phyloP scores from a whole-genome alignment of 106 monocot genomes.

The Acanthochlamys bracteata region DNA sequence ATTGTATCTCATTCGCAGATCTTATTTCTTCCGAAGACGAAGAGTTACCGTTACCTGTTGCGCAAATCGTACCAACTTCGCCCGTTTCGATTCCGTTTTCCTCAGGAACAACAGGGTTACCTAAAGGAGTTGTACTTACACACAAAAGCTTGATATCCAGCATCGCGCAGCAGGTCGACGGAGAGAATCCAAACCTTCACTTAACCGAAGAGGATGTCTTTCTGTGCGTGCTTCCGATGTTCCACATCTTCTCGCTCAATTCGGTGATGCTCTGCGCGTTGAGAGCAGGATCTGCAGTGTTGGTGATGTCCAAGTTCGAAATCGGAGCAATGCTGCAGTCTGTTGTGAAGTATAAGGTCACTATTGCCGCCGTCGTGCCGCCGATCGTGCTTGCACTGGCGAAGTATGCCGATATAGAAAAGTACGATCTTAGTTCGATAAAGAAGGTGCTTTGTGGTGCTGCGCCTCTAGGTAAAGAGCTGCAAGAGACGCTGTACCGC shows the following conservation, averaged over 20 bases:
- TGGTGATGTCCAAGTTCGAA: conserved; percentile 82
- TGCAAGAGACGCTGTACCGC: conserved; percentile 44
- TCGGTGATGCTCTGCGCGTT: conserved; percentile 76
- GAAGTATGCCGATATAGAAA: conserved; percentile 62
- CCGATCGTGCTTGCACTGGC: conserved; percentile 82
- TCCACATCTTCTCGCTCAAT: conserved; percentile 86
- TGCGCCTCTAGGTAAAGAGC: conserved; percentile 85
- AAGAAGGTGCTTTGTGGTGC: conserved; percentile 77
- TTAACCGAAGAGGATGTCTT: conserved; percentile 53
- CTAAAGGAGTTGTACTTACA: conserved; percentile 80
- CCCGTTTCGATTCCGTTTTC: conserved; percentile 83
- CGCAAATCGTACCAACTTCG: conserved; percentile 32
- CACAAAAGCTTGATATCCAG: conserved; percentile 56
- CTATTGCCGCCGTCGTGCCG: conserved; percentile 83
- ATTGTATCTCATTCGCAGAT: conserved; percentile 37
- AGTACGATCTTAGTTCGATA: conserved; percentile 63
- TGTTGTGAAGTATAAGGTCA: conserved; percentile 49
- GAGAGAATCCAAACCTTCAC: conserved; percentile 82
- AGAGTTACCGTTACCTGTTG: conserved; percentile 15
- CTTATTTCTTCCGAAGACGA: conserved; percentile 17
- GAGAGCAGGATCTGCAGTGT: conserved; percentile 67
- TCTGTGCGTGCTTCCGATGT: conserved; percentile 86
- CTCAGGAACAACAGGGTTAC: conserved; percentile 87
- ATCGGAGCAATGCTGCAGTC: conserved; percentile 48
- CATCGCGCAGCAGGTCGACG: conserved; percentile 89